Evolutionary conservation across 2,329 filamentous ascomycete species (phyloP), one percentile per base, ranked within the genome.

Genomic region (Neonectria sp.): DNA sequence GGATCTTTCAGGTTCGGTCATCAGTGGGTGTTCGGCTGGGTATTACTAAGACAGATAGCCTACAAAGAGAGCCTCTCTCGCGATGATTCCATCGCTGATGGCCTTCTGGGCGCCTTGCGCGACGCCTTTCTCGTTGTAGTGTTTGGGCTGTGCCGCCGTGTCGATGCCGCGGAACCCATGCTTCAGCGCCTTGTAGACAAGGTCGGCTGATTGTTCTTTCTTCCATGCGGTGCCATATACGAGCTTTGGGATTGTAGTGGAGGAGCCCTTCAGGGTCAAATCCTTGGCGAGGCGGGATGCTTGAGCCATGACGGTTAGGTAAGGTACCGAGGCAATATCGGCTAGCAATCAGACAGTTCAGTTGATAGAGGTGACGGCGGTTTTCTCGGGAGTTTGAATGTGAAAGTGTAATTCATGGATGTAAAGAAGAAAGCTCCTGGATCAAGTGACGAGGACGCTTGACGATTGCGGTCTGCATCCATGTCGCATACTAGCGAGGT

Each of bases 221-320:
- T 96, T 96, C 93, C 93, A 95, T n/a, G 93, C 93, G 3, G 93
- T 95, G 58, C 93, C 93, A 78, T 96, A 96, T 69, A 96, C 75
- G 33, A 91, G 82, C 68, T 83, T 85, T 6, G 87, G 88, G 72
- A 89, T 85, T 17, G 74, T 77, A 48, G 79, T 79, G 29, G 77
- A 70, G 52, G 71, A 72, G 9, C 77, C 75, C 52, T 74, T 75
- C 25, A 81, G 76, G 25, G 74, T 73, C 33, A 82, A 68, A 45
- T 81, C 79, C 46, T 75, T 78, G 25, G 80, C 74, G 31, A 82
- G 71, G 25, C 76, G 71, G 11, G 79, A 79, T 11, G 73, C 72
- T 58, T 75, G 77, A 4, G 77, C 68, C 67, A 68, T 75, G 35
- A 51, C 68, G 11, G 11, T 55, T 24, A 53, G 13, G 13, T 3